Evolutionary conservation across 2,329 filamentous ascomycete species (phyloP).

Genomic region (Fusarium pseudoanthophilum): DNA sequence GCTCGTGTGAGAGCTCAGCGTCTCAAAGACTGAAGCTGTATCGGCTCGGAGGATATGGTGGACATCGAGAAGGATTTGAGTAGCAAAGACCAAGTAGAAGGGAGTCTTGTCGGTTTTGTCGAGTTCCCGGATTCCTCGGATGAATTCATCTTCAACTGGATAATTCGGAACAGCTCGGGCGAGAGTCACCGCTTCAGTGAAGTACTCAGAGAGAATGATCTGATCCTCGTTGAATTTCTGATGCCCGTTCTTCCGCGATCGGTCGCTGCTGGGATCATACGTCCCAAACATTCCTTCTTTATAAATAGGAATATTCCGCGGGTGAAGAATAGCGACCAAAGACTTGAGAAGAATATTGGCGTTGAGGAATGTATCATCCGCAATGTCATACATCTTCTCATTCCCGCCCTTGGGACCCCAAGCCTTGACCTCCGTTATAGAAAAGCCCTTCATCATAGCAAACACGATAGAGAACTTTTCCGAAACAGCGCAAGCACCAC

Average conservation of each 20-base stretch:
- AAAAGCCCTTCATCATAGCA: not conserved
- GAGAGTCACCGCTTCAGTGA: not conserved
- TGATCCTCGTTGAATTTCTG: not conserved
- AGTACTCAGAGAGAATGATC: not conserved
- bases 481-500: not conserved
- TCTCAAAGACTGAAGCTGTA: not conserved
- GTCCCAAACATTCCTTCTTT: not conserved
- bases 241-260: not conserved
- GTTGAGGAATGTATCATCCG: not conserved
- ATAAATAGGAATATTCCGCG: not conserved
- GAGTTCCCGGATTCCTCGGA: not conserved
- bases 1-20: not conserved
- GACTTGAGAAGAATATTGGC: not conserved
- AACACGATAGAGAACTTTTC: not conserved
- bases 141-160: not conserved
- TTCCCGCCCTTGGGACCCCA: not conserved
- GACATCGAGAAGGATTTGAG: not conserved
- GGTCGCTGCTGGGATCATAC: not conserved
- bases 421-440: not conserved
- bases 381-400: not conserved
- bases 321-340: not conserved
- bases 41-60: not conserved
- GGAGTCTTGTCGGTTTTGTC: not conserved
- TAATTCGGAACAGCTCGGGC: not conserved
- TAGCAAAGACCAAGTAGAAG: fast-evolving